Evolutionary conservation across 345 rosid species (phyloP).

Genomic region (Isatis tinctoria): DNA sequence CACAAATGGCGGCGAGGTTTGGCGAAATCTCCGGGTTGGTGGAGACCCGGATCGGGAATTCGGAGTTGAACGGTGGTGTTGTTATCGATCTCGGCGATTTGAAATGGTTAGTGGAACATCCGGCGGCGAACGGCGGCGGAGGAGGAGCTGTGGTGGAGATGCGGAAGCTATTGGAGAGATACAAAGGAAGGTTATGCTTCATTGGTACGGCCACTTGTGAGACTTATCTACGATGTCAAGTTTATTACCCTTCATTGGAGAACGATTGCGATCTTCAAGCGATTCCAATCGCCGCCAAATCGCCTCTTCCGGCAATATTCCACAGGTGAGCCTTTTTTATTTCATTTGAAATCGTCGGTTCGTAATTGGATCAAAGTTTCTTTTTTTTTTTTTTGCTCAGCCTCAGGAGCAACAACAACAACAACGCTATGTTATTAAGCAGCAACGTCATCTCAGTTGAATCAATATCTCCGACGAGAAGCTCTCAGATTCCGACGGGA

Average conservation of each 20-base stretch:
- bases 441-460: conserved; percentile 36
- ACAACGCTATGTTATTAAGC: conserved; percentile 37
- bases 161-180: conserved; percentile 52
- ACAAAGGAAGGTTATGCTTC: conserved; percentile 60
- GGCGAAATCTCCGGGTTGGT: conserved; percentile 52
- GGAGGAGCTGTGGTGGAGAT: conserved; percentile 60
- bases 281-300: conserved; percentile 70
- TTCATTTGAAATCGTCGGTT: background rate
- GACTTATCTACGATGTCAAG: conserved; percentile 88
- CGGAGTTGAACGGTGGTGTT: conserved; percentile 47
- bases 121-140: conserved; percentile 34
- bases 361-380: background rate
- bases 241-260: conserved; percentile 87
- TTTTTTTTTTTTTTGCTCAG: conserved; percentile 31
- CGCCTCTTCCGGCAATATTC: conserved; percentile 51
- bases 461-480: conserved; percentile 52
- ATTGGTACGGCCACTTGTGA: conserved; percentile 97
- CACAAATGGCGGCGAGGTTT: conserved; percentile 41
- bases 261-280: conserved; percentile 95
- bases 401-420: conserved; percentile 52
- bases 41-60: conserved; percentile 45
- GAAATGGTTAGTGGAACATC: conserved; percentile 84
- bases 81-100: conserved; percentile 86
- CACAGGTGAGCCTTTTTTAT: conserved; percentile 41
- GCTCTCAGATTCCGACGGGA: conserved; percentile 31